These are phyloP conservation scores for Daldinia loculata DNA, from an alignment of 495 filamentous ascomycete species.

Conservation along the genomic window DNA sequence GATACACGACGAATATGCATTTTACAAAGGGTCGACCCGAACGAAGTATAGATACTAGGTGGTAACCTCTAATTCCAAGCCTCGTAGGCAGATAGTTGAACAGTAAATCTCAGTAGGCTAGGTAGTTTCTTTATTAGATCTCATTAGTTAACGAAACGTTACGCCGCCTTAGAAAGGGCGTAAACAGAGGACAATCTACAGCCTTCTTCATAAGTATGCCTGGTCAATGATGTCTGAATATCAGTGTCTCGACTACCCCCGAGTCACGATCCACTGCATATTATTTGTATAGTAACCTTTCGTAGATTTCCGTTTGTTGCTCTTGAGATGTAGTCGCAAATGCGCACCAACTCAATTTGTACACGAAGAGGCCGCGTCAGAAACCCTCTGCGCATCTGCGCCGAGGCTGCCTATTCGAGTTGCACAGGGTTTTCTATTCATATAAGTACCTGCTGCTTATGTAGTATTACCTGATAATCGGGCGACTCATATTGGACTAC, in stretches of 20 bases:
- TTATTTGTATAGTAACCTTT: neutral
- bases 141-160: neutral
- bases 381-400: neutral
- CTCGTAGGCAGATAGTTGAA: neutral
- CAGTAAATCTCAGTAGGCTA: neutral
- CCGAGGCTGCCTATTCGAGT: neutral
- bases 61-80: neutral
- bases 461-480: too few relatives aligned
- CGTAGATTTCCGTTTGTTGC: too few relatives aligned
- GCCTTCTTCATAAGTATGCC: neutral
- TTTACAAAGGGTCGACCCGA: neutral
- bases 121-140: neutral
- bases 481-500: neutral
- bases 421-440: neutral
- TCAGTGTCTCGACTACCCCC: neutral
- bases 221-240: neutral
- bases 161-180: neutral
- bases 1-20: neutral
- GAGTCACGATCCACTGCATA: neutral
- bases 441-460: too few relatives aligned
- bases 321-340: neutral
- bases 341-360: neutral
- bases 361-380: neutral
- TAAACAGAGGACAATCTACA: neutral
- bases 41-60: neutral